phyloP scores from a whole-genome alignment of 2,329 filamentous ascomycete species.

The Sporothrix luriei region DNA sequence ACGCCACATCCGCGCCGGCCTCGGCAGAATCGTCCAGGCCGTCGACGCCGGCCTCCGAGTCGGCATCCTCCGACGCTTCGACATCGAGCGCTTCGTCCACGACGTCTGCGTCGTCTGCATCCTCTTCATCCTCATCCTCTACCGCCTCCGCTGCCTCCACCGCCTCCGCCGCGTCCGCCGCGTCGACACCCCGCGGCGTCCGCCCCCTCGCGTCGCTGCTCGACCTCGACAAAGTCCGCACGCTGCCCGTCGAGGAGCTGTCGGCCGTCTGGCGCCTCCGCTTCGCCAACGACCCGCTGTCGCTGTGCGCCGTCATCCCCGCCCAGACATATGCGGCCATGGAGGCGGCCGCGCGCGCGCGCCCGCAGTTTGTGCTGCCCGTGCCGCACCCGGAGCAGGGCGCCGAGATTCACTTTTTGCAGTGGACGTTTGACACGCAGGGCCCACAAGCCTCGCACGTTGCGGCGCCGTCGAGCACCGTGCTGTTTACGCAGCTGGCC shows the following conservation, averaged over 20 bases:
- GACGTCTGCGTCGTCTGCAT: not conserved
- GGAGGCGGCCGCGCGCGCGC: slow-evolving; percentile 66
- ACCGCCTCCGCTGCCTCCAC: slow-evolving; percentile 15
- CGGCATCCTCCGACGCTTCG: not conserved
- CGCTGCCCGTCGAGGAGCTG: slow-evolving; percentile 78
- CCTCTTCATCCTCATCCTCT: slow-evolving; percentile 5
- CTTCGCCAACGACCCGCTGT: slow-evolving; percentile 71
- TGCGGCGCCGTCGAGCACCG: slow-evolving; percentile 66
- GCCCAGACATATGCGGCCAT: slow-evolving; percentile 73
- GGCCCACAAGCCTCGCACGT: too few species aligned
- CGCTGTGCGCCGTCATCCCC: slow-evolving; percentile 83
- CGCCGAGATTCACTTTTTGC: slow-evolving; percentile 92
- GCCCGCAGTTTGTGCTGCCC: slow-evolving; percentile 90
- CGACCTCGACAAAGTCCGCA: slow-evolving; percentile 74
- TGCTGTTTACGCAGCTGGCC: slow-evolving; percentile 91
- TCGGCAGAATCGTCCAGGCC: slow-evolving; percentile 8
- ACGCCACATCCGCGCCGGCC: not conserved
- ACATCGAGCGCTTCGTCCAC: not conserved
- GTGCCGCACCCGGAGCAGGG: slow-evolving; percentile 69
- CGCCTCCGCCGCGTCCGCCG: slow-evolving; percentile 33
- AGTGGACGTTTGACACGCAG: slow-evolving; percentile 81
- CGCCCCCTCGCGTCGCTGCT: slow-evolving; percentile 59
- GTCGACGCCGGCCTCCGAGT: slow-evolving; percentile 5
- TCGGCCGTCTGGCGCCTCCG: slow-evolving; percentile 87
- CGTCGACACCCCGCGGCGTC: slow-evolving; percentile 41